Conservation (phyloP, 129 eudicot genomes). For the Calendula officinalis region DNA sequence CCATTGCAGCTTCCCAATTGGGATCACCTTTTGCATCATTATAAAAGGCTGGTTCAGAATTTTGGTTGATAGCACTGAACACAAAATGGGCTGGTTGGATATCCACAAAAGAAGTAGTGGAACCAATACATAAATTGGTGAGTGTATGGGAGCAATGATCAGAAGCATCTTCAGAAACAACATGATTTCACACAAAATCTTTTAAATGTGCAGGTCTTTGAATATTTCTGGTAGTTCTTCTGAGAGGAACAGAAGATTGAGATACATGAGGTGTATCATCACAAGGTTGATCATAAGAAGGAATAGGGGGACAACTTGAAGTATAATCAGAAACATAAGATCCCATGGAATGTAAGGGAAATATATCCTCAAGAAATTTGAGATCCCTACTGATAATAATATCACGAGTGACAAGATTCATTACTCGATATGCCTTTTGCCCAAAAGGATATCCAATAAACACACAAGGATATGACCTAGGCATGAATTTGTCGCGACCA, state of each 20-base stretch:
- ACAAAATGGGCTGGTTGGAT: too few relatives aligned
- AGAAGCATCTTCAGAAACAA: background rate
- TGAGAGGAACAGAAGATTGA: background rate
- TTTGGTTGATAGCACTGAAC: background rate
- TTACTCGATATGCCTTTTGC: background rate
- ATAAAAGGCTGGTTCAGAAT: background rate
- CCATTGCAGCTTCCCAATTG: background rate
- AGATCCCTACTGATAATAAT: background rate
- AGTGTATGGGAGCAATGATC: background rate
- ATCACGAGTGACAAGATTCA: background rate
- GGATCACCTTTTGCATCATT: background rate
- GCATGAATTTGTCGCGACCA: background rate
- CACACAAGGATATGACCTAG: background rate
- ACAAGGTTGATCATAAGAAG: background rate
- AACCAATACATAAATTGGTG: background rate
- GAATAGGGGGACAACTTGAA: background rate
- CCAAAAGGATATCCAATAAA: background rate
- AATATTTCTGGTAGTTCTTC: background rate
- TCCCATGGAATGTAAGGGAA: background rate
- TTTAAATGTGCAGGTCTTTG: background rate
- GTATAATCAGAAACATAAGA: background rate
- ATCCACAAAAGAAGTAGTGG: background rate
- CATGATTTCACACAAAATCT: background rate
- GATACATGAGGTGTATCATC: background rate
- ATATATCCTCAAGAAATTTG: background rate